Evolutionary conservation across 2,329 filamentous ascomycete genomes (phyloP), one percentile per base, ranked within the genome.

Genomic region (Aspergillus sp.): DNA sequence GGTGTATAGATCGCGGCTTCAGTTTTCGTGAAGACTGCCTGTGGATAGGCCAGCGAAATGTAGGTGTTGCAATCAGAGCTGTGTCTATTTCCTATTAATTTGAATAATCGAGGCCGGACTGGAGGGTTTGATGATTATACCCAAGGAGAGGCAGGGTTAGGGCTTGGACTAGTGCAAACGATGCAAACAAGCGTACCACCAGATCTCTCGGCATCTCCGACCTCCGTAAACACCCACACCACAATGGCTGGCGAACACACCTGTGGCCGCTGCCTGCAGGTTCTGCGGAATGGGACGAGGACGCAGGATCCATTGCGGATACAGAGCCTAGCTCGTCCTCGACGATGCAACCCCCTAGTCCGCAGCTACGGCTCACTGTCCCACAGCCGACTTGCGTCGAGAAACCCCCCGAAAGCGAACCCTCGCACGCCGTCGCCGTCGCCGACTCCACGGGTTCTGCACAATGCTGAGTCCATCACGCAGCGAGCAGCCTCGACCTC

Each of bases 201-300:
- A n/a, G n/a, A n/a, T n/a, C n/a, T n/a, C n/a, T n/a, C n/a, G n/a
- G n/a, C n/a, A n/a, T n/a, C n/a, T n/a, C n/a, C n/a, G n/a, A n/a
- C n/a, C n/a, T n/a, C n/a, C n/a, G n/a, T n/a, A n/a, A n/a, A n/a
- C n/a, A n/a, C n/a, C 40, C 28, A 44, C n/a, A n/a, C 40, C 44
- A 43, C 46, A 48, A 63, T 64, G 60, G 48, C 56, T 35, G 51
- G 49, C 32, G 57, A 59, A 39, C 57, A 60, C 41, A 61, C 58
- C 29, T 64, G 60, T 48, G 51, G 52, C 27, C 57, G 54, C 36
- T 64, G 60, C 43, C 43, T 59, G 30, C 58, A 58, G 40, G 52
- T 48, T 28, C 47, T 64, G 16, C 49, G 49, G 19, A 48, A 53
- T 30, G 45, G 51, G n/a, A 41, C 47, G 26, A 42, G 49, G 30